These are phyloP conservation scores for Entomortierella chlamydospora DNA, from an alignment of 192 early-diverging fungal genomes.

Conservation along the genomic window DNA sequence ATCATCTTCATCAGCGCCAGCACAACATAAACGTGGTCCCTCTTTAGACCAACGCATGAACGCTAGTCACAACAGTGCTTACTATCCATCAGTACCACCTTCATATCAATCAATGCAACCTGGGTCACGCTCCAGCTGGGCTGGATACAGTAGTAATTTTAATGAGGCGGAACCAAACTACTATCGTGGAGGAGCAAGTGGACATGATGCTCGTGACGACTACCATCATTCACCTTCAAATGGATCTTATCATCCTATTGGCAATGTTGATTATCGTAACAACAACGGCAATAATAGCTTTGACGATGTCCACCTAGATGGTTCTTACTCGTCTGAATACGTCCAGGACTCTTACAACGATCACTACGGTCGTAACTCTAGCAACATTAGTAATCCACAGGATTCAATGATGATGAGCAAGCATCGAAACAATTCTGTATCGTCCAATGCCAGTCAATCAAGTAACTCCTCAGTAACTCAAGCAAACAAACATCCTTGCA, in stretches of 20 bases:
- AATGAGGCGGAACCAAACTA: background rate
- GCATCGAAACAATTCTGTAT: slow-evolving; percentile 42
- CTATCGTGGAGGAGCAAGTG: background rate
- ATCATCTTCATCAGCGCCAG: background rate
- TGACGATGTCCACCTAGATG: slow-evolving; percentile 14
- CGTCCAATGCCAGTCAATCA: slow-evolving; percentile 35
- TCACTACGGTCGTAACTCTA: slow-evolving; percentile 1
- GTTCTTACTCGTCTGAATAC: slow-evolving; percentile 9
- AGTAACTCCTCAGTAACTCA: slow-evolving; percentile 16
- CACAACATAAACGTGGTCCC: slow-evolving; percentile 5
- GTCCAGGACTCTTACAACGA: background rate
- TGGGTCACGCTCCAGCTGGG: slow-evolving; percentile 26
- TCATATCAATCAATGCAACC: background rate
- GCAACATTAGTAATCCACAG: background rate
- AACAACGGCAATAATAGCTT: slow-evolving; percentile 20
- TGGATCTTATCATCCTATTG: slow-evolving; percentile 21
- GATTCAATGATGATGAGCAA: slow-evolving; percentile 7
- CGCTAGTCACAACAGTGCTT: background rate
- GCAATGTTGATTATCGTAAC: slow-evolving; percentile 9
- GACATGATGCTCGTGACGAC: slow-evolving; percentile 23
- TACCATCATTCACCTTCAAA: slow-evolving; percentile 26
- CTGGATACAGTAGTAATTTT: slow-evolving; percentile 12
- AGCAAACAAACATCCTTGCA: slow-evolving; percentile 53
- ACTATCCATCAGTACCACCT: slow-evolving; percentile 15
- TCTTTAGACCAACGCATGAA: slow-evolving; percentile 15